Evolutionary conservation across 2,329 filamentous ascomycete species (phyloP), one percentile per base, ranked within the genome.

Genomic region (Thielaviopsis cerberus): DNA sequence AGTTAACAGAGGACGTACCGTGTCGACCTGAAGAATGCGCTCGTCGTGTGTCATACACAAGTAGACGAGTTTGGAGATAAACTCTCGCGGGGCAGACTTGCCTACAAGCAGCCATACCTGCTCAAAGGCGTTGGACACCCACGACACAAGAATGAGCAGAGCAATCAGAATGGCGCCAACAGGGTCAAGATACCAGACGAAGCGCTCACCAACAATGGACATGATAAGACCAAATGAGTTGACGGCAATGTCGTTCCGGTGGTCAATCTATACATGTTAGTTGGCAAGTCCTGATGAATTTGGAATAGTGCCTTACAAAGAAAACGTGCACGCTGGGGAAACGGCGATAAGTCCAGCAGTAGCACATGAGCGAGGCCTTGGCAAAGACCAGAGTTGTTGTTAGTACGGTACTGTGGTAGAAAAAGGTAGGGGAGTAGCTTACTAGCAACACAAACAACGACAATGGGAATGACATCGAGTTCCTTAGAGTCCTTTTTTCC

Each of bases 101-200:
- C 80, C 79, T 1, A 81, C 79, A 4, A 82, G 71, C 24, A 81
- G 72, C 72, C 76, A 79, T 15, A 82, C 76, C 62, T 83, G 78
- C 62, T 82, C 79, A 58, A 77, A 78, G 3, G 79, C 79, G 53
- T 81, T 82, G 56, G 74, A 67, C 11, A 76, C 72, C 79, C 79
- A 82, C 22, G 79, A 82, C 64, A 76, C 75, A 60, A 82, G 73
- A 63, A 82, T 81, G 62, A 82, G 71, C 30, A 81, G 67, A 5
- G 77, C 80, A 57, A 83, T 81, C 56, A 76, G 68, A 45, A 82
- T 78, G 63, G 79, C 79, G 48, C 79, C 79, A 34, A 81, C 69
- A 0, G 79, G 78, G 61, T 82, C 80, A n/a, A 81, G 69, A 61
- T 75, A 82, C 80, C 80, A 82, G 10, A 76, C 73, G 50, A 73